A percentile compares a stretch with the other conserved stretches of the same genome.
These are phyloP conservation scores for Neurospora terricola DNA, from an alignment of 495 filamentous ascomycete genomes.

Conservation along the genomic window DNA sequence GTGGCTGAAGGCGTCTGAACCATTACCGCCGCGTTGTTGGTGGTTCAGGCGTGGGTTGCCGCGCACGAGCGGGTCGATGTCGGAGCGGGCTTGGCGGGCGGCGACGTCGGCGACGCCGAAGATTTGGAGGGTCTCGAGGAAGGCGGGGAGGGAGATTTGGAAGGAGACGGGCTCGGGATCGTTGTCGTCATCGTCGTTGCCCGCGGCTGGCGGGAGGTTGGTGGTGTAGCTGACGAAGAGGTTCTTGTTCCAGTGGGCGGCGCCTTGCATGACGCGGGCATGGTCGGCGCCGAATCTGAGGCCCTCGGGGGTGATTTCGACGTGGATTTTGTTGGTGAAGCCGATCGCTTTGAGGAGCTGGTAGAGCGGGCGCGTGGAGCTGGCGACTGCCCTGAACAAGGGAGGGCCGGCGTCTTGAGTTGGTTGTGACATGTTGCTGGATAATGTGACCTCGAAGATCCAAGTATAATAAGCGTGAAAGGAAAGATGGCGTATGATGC, in stretches of 20 bases:
- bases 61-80: constrained; percentile 37
- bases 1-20: constrained; percentile 58
- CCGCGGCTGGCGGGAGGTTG: constrained; percentile 20
- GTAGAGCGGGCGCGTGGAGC: constrained; percentile 77
- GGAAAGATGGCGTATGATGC: constrained; percentile 1
- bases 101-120: constrained; percentile 68
- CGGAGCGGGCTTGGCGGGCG: constrained; percentile 38
- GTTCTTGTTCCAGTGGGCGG: constrained; percentile 61
- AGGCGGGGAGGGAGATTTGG: constrained; percentile 72
- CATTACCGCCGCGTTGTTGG: background rate
- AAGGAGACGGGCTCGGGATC: constrained; percentile 45
- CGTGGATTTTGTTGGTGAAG: constrained; percentile 69
- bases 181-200: constrained; percentile 15
- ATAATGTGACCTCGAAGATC: background rate
- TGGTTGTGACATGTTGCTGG: background rate
- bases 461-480: background rate
- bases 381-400: constrained; percentile 75
- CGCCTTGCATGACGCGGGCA: constrained; percentile 73
- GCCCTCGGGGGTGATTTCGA: constrained; percentile 73
- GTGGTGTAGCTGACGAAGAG: constrained; percentile 78
- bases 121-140: constrained; percentile 91
- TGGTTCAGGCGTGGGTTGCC: constrained; percentile 34
- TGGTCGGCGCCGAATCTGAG: constrained; percentile 82
- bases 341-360: constrained; percentile 82
- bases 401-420: constrained; percentile 21